These are phyloP conservation scores for Epichloe bromicola DNA, from an alignment of 2,329 filamentous ascomycete genomes.

Conservation along the genomic window DNA sequence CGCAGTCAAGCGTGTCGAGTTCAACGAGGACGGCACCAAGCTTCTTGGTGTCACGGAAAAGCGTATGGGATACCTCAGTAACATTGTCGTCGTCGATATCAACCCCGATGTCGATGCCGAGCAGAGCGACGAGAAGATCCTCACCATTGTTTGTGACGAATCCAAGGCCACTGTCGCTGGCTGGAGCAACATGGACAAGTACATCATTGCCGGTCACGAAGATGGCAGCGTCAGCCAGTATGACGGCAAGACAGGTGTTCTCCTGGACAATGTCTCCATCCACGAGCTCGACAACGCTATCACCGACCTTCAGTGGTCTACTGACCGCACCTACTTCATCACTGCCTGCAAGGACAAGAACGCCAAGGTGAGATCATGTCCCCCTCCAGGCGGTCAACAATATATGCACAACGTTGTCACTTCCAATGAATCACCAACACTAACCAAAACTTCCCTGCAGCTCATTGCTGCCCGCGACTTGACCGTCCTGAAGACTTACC, in stretches of 20 bases:
- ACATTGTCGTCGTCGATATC: slow-evolving; percentile 88
- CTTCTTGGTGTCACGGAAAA: slow-evolving; percentile 94
- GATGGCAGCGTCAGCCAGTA: slow-evolving; percentile 86
- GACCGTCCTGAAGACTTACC: slow-evolving; percentile 83
- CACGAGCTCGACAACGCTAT: slow-evolving; percentile 78
- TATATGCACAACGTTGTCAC: no score
- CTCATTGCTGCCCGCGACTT: slow-evolving; percentile 79
- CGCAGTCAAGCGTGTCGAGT: slow-evolving; percentile 94
- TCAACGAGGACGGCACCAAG: slow-evolving; percentile 83
- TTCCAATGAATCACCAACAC: no score
- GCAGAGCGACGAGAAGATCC: slow-evolving; percentile 68
- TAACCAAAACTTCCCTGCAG: slow-evolving; percentile 21
- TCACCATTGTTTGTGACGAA: slow-evolving; percentile 87
- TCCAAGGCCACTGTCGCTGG: slow-evolving; percentile 96
- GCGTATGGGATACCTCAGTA: slow-evolving; percentile 91
- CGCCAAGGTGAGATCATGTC: slow-evolving; percentile 52
- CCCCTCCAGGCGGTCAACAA: no score
- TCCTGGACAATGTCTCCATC: slow-evolving; percentile 64
- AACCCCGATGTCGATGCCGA: slow-evolving; percentile 68
- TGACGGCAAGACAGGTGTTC: slow-evolving; percentile 83
- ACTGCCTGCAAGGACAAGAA: slow-evolving; percentile 97
- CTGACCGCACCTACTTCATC: slow-evolving; percentile 95
- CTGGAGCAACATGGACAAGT: slow-evolving; percentile 88
- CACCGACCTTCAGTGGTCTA: slow-evolving; percentile 88
- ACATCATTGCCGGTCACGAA: slow-evolving; percentile 96